Evolutionary conservation across 805 yeast species (phyloP).

Genomic region (Ogataea naganishii): DNA sequence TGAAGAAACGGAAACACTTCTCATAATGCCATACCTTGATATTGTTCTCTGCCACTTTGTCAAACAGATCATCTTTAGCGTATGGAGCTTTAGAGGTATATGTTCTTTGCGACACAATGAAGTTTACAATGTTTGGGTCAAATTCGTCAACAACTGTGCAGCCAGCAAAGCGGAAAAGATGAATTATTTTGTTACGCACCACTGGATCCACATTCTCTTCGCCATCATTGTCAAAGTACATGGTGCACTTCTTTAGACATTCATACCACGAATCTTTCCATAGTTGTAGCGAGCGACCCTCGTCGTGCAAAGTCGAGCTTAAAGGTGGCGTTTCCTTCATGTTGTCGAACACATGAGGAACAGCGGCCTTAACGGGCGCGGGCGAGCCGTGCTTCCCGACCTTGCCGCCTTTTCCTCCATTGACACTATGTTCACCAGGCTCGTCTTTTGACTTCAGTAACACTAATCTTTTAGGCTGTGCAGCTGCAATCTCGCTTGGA

Average conservation of each 20-base stretch:
- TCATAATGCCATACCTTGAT: slow-evolving; percentile 55
- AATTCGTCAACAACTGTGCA: slow-evolving; percentile 36
- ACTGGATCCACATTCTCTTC: slow-evolving; percentile 22
- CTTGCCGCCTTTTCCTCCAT: slow-evolving; percentile 4
- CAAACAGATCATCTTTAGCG: slow-evolving; percentile 36
- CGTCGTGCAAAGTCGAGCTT: slow-evolving; percentile 20
- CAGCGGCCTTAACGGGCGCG: not conserved
- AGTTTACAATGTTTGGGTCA: slow-evolving; percentile 33
- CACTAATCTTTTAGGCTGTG: slow-evolving; percentile 4
- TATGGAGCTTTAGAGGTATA: slow-evolving; percentile 29
- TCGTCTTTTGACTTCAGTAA: slow-evolving; percentile 3
- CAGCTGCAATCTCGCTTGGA: slow-evolving; percentile 15
- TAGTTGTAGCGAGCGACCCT: slow-evolving; percentile 34
- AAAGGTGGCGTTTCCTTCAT: slow-evolving; percentile 27
- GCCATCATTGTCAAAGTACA: slow-evolving; percentile 41
- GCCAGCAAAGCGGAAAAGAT: slow-evolving; percentile 39
- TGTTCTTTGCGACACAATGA: slow-evolving; percentile 38
- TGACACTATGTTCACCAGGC: slow-evolving; percentile 3
- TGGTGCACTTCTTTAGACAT: slow-evolving; percentile 35
- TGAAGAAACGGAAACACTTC: slow-evolving; percentile 46
- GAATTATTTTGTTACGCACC: slow-evolving; percentile 32
- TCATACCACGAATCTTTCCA: slow-evolving; percentile 50
- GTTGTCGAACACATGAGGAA: slow-evolving; percentile 20
- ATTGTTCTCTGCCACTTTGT: slow-evolving; percentile 33
- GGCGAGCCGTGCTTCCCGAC: slow-evolving; percentile 2